Percentiles rank a stretch among this genome's conserved stretches.
Evolutionary conservation across 495 filamentous ascomycete genomes (phyloP).

Genomic region (Corynascus novoguineensis): DNA sequence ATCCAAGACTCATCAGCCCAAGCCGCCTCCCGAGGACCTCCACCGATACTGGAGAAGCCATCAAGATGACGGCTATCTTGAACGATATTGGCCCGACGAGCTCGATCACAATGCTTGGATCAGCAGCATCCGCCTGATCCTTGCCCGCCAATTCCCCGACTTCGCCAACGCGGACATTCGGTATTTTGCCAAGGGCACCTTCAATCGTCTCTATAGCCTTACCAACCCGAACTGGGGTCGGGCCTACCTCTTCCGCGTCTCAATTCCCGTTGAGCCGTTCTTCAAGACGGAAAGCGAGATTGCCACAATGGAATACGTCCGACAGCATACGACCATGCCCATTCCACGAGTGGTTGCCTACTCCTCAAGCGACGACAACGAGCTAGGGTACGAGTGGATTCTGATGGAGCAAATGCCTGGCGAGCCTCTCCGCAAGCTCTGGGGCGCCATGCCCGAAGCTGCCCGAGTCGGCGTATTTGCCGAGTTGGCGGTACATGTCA

Average conservation of each 20-base stretch:
- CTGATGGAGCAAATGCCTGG: conserved; percentile 43
- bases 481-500: conserved; percentile 5
- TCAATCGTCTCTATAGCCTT: conserved; percentile 14
- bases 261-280: conserved; percentile 42
- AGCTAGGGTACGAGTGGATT: conserved; percentile 48
- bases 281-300: conserved; percentile 47
- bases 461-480: conserved; percentile 30
- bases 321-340: conserved; percentile 35
- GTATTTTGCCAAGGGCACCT: conserved; percentile 13
- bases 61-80: conserved; percentile 8
- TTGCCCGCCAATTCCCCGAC: neutral
- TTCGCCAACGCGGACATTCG: conserved; percentile 9
- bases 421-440: conserved; percentile 32
- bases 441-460: conserved; percentile 32
- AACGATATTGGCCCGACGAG: conserved; percentile 12
- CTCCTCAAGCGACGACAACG: conserved; percentile 35
- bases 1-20: neutral
- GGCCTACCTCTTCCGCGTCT: conserved; percentile 35
- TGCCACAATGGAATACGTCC: conserved; percentile 43
- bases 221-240: conserved; percentile 2
- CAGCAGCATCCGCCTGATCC: neutral
- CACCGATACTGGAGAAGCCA: conserved; percentile 14
- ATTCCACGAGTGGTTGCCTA: conserved; percentile 39
- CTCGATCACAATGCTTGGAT: conserved; percentile 11
- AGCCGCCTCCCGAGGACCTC: neutral